Evolutionary conservation across 2,329 filamentous ascomycete genomes (phyloP).

Genomic region (Neonectria faginata): DNA sequence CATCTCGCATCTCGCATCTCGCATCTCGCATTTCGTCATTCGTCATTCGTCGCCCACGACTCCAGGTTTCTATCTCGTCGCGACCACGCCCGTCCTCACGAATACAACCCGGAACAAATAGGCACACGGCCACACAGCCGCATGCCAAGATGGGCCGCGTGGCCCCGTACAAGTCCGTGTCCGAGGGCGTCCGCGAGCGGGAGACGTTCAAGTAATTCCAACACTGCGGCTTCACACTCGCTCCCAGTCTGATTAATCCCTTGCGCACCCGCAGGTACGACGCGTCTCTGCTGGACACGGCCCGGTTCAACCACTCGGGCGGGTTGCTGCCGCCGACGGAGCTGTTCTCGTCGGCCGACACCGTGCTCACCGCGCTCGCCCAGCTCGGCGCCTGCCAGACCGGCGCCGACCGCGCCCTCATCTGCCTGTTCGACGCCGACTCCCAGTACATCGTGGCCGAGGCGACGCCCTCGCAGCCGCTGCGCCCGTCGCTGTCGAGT

Average conservation of each 20-base stretch:
- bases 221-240: no score
- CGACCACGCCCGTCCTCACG: no score
- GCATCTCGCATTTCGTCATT: neutral
- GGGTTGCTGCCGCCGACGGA: constrained; percentile 39
- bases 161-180: neutral
- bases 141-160: neutral
- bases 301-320: constrained; percentile 40
- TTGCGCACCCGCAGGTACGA: constrained; percentile 27
- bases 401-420: constrained; percentile 55
- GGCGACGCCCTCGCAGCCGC: constrained; percentile 56
- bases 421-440: constrained; percentile 63
- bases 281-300: constrained; percentile 32
- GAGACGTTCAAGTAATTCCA: constrained; percentile 48
- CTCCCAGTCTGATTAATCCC: no score
- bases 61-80: no score
- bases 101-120: no score
- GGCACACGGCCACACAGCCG: no score
- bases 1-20: neutral
- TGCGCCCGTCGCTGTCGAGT: constrained; percentile 40
- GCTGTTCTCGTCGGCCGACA: constrained; percentile 50
- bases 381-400: constrained; percentile 61
- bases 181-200: constrained; percentile 41
- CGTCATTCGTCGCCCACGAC: neutral
- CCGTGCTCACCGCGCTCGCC: constrained; percentile 60
- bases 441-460: constrained; percentile 65